Conservation (phyloP, 192 early-diverging fungal species). For the Cetraspora pellucida region DNA sequence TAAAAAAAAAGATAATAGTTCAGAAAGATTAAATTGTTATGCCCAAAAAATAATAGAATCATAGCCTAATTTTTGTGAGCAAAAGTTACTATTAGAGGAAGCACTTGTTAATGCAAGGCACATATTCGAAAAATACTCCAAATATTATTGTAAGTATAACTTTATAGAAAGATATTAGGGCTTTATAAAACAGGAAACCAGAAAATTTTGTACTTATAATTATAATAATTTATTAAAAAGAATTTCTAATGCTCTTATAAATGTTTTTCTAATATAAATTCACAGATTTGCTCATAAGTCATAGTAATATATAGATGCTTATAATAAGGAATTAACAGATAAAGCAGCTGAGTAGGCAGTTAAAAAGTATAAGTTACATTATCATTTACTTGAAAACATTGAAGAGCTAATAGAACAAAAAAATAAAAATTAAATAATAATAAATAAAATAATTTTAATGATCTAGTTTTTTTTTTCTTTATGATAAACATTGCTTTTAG, state of each 20-base stretch:
- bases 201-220: constrained; percentile 9
- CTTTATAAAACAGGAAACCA: constrained; percentile 1
- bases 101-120: constrained; percentile 12
- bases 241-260: not conserved
- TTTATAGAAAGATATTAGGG: constrained; percentile 27
- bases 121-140: constrained; percentile 26
- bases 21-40: constrained; percentile 1
- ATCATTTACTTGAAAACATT: constrained; percentile 15
- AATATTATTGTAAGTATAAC: constrained; percentile 9
- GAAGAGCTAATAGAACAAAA: too few species aligned
- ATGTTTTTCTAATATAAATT: not conserved
- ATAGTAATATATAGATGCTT: constrained; percentile 31
- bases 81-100: constrained; percentile 24
- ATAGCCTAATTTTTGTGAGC: constrained; percentile 22
- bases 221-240: constrained; percentile 5
- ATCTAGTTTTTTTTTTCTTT: too few species aligned
- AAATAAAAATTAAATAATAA: too few species aligned
- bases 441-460: too few species aligned
- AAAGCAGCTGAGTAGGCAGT: constrained; percentile 31
- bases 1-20: constrained; percentile 10
- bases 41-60: constrained; percentile 1
- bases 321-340: constrained; percentile 28
- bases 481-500: too few species aligned
- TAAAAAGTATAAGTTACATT: constrained; percentile 31
- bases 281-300: not conserved